phyloP scores from a whole-genome alignment of 1,284 basidiomycete genomes.

The Melampsora larici-populina region DNA sequence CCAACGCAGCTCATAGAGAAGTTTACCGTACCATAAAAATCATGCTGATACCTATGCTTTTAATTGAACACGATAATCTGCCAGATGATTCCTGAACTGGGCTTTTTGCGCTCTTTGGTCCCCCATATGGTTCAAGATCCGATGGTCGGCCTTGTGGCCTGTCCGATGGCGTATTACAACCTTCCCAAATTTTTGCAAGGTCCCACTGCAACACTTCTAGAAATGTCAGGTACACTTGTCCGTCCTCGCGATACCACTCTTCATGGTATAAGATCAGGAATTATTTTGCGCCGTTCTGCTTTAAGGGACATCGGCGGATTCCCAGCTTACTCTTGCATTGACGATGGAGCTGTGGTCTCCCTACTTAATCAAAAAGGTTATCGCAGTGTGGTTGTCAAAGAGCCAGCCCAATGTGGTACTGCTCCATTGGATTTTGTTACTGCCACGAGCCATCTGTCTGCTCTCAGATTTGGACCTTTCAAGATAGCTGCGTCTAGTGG shows the following conservation, averaged over 20 bases:
- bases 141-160: slow-evolving; percentile 48
- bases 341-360: slow-evolving; percentile 47
- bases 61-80: neutral
- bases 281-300: slow-evolving; percentile 49
- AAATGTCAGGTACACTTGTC: slow-evolving; percentile 43
- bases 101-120: slow-evolving; percentile 48
- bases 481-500: neutral
- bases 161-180: slow-evolving; percentile 49
- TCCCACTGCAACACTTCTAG: slow-evolving; percentile 47
- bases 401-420: slow-evolving; percentile 48
- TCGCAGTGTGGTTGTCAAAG: slow-evolving; percentile 46
- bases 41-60: neutral
- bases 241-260: neutral
- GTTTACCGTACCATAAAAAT: no score
- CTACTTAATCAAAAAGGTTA: slow-evolving; percentile 48
- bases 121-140: slow-evolving; percentile 48
- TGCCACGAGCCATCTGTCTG: neutral
- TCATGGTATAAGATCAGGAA: slow-evolving; percentile 48
- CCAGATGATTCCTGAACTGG: slow-evolving; percentile 49
- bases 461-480: neutral
- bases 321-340: slow-evolving; percentile 48
- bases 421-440: slow-evolving; percentile 45
- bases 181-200: slow-evolving; percentile 47
- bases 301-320: slow-evolving; percentile 50
- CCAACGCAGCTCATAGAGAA: neutral